Evolutionary conservation across 2,329 filamentous ascomycete genomes (phyloP).

Genomic region (Raffaelea arxii): DNA sequence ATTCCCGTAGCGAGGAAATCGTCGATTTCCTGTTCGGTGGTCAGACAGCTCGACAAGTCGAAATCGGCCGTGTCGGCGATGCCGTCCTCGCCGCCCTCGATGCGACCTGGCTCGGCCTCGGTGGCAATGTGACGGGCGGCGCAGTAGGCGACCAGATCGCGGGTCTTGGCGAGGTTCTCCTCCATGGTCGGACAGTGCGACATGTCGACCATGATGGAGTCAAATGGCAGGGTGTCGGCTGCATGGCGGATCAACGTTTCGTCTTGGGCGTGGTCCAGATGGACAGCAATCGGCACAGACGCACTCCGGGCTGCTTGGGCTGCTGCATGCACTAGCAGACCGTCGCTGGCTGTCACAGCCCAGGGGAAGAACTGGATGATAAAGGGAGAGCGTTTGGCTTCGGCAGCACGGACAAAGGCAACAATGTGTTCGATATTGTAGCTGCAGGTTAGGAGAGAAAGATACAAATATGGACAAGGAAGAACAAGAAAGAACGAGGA

Average conservation of each 20-base stretch:
- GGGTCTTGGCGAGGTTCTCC: slow-evolving; percentile 57
- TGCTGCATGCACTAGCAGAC: slow-evolving; percentile 39
- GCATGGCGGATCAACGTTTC: slow-evolving; percentile 45
- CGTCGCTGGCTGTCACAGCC: slow-evolving; percentile 52
- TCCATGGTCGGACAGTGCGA: slow-evolving; percentile 61
- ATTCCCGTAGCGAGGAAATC: slow-evolving; percentile 58
- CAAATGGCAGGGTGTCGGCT: slow-evolving; percentile 45
- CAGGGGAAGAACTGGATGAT: slow-evolving; percentile 66
- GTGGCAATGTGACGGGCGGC: slow-evolving; percentile 56
- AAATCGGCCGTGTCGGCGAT: slow-evolving; percentile 53
- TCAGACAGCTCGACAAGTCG: slow-evolving; percentile 51
- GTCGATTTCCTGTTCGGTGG: slow-evolving; percentile 50
- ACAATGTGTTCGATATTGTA: slow-evolving; percentile 61
- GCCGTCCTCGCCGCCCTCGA: slow-evolving; percentile 58
- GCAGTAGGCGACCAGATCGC: slow-evolving; percentile 52
- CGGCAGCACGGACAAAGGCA: slow-evolving; percentile 33
- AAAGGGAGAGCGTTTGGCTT: slow-evolving; percentile 47
- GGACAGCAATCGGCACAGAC: slow-evolving; percentile 44
- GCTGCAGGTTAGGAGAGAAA: no score
- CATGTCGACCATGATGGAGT: slow-evolving; percentile 69
- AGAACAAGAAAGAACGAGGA: neutral
- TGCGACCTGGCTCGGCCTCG: slow-evolving; percentile 62
- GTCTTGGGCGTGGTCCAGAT: slow-evolving; percentile 54
- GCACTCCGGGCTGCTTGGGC: slow-evolving; percentile 39
- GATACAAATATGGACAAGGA: no score